Conservation (phyloP, 306 rosid genomes). For the cucumber (Cucumis sativus) region DNA sequence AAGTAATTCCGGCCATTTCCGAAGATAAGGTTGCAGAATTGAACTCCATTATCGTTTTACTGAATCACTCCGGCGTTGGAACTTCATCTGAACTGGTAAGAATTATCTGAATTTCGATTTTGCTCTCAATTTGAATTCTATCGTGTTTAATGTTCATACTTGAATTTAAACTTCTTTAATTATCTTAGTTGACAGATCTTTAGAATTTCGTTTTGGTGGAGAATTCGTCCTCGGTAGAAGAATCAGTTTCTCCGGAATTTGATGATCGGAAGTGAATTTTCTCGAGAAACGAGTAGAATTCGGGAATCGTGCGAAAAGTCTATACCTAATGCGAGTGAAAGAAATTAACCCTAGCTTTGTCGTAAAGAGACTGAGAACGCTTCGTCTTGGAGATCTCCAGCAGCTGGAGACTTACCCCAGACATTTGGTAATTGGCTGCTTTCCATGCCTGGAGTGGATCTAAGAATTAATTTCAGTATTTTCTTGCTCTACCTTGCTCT, state of each 20-base stretch:
- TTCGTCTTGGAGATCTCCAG: neutral
- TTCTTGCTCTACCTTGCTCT: neutral
- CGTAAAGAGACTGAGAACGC: neutral
- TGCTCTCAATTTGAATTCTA: neutral
- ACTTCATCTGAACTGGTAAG: neutral
- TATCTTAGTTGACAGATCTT: neutral
- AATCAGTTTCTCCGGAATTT: neutral
- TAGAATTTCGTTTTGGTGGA: neutral
- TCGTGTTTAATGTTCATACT: neutral
- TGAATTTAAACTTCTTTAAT: neutral
- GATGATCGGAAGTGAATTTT: neutral
- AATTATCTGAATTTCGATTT: neutral
- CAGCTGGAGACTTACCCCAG: neutral
- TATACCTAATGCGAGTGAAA: neutral
- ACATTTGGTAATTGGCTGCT: neutral
- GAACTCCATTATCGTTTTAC: neutral
- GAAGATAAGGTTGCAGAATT: neutral
- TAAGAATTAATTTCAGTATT: neutral
- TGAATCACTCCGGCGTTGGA: neutral
- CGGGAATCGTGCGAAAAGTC: neutral
- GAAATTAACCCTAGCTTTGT: constrained; percentile 28
- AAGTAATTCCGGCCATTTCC: neutral
- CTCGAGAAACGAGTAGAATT: neutral
- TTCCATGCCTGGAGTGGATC: constrained; percentile 8
- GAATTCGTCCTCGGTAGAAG: neutral